These are phyloP conservation scores for Saccharomyces jurei DNA, from an alignment of 805 yeast genomes.

Conservation along the genomic window DNA sequence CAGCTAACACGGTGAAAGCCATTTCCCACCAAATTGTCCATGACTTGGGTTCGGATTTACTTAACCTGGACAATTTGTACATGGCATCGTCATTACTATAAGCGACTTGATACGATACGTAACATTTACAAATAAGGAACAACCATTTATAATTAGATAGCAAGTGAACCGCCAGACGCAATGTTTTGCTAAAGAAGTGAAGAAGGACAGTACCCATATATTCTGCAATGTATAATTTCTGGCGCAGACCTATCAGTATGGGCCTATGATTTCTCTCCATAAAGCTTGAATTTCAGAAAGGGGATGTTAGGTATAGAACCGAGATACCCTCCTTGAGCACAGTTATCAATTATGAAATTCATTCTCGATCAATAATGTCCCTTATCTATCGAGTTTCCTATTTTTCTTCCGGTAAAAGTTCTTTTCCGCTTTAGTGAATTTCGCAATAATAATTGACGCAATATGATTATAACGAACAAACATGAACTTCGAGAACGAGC, in stretches of 20 bases:
- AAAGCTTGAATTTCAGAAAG: too few species aligned
- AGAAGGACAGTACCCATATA: neutral
- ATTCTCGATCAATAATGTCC: neutral
- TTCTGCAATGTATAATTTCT: neutral
- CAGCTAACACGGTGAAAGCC: slow-evolving; percentile 35
- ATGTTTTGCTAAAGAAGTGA: neutral
- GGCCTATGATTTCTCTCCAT: too few species aligned
- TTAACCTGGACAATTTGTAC: slow-evolving; percentile 55
- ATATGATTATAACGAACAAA: neutral
- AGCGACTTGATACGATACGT: neutral
- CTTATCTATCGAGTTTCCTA: neutral
- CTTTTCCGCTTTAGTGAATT: neutral
- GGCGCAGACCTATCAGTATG: neutral
- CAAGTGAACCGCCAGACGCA: neutral
- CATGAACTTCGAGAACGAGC: neutral
- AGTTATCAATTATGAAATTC: neutral
- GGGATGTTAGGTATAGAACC: too few species aligned
- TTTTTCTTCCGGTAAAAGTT: neutral
- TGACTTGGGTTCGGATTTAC: slow-evolving; percentile 43
- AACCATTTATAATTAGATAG: neutral
- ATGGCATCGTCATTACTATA: slow-evolving; percentile 27
- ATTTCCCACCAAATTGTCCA: slow-evolving; percentile 43
- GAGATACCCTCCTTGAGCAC: neutral
- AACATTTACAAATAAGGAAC: neutral
- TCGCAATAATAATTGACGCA: neutral